Conservation (phyloP, 768 basidiomycete species). For the Russula sp. region DNA sequence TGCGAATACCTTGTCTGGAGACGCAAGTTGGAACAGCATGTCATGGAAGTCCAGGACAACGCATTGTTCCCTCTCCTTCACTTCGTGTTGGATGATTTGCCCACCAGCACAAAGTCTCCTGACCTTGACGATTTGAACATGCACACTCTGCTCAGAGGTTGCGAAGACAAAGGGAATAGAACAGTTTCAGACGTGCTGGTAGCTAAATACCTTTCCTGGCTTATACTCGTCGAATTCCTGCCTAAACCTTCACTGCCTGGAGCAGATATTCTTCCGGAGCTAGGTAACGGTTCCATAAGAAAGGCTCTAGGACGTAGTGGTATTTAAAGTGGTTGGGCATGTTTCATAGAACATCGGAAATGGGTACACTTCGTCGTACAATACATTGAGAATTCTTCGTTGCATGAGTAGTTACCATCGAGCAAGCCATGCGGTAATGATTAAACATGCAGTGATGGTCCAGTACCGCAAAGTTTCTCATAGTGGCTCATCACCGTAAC, state of each 20-base stretch:
- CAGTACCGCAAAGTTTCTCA: background rate
- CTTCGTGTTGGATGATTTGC: conserved; percentile 95
- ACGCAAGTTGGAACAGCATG: conserved; percentile 87
- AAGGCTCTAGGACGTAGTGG: conserved; percentile 70
- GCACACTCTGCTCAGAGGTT: conserved; percentile 40
- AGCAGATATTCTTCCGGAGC: conserved; percentile 42
- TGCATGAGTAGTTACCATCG: background rate
- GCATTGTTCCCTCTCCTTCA: conserved; percentile 95
- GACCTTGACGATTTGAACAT: conserved; percentile 87
- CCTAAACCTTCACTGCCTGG: conserved; percentile 39
- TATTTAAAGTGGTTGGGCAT: conserved; percentile 6
- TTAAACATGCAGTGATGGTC: background rate
- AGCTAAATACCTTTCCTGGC: conserved; percentile 89
- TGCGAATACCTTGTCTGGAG: conserved; percentile 94
- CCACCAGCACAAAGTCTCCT: conserved; percentile 92
- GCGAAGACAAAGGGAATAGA: conserved; percentile 32
- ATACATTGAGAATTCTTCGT: background rate
- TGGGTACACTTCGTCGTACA: background rate
- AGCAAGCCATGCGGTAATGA: background rate
- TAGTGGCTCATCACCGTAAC: conserved; percentile 8
- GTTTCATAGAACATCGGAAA: background rate
- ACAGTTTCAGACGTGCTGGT: conserved; percentile 74
- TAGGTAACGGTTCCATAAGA: conserved; percentile 35
- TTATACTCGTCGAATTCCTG: conserved; percentile 79
- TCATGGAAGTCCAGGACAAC: conserved; percentile 91